Evolutionary conservation across 2,329 filamentous ascomycete species (phyloP), one percentile per base, ranked within the genome.

Genomic region (Byssothecium circinans): DNA sequence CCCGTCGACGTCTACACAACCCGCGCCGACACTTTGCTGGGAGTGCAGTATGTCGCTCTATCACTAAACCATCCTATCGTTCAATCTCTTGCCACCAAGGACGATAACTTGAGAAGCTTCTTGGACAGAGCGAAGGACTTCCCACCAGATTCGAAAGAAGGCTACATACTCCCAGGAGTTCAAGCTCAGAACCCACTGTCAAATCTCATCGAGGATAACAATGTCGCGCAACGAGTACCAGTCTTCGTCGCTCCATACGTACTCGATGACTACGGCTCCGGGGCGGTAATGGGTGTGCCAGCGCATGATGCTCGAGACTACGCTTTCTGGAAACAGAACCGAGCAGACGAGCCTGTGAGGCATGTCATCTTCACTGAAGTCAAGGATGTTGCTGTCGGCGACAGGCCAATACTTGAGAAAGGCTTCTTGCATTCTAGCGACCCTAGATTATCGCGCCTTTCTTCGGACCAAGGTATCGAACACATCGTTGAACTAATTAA

Each of bases 251-350:
- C 91, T 8, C 86, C 89, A 0, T 95, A 95, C 64, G 91, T 95
- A 10, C 76, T 95, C 4, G 87, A 86, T 20, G 88, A 91, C 62
- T 94, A 95, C 58, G 89, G 90, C 14, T 87, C 91, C 56, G 90
- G 90, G 1, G 90, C 90, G 8, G 87, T 95, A 2, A 95, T 96
- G 90, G 91, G 91, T 35, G 91, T 95, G 7, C 91, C 91, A 0
- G 91, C 85, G 2, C 91, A 96, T 63, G 91, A 96, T 68, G 65
- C 78, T 4, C 81, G 89, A 43, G 91, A 96, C 59, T 78, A 88
- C 69, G 81, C 82, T 1, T 96, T 95, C 67, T 95, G 89, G 87
- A 83, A 80, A 57, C 76, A 84, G 48, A 89, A 95, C 55, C 76
- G 80, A 23, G 75, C 77, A 5, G 75, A 80, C 3, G 74, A 81